Percentiles rank a stretch among this genome's conserved stretches.
These are phyloP conservation scores for Turritis glabra DNA, from an alignment of 345 rosid genomes.

Conservation along the genomic window DNA sequence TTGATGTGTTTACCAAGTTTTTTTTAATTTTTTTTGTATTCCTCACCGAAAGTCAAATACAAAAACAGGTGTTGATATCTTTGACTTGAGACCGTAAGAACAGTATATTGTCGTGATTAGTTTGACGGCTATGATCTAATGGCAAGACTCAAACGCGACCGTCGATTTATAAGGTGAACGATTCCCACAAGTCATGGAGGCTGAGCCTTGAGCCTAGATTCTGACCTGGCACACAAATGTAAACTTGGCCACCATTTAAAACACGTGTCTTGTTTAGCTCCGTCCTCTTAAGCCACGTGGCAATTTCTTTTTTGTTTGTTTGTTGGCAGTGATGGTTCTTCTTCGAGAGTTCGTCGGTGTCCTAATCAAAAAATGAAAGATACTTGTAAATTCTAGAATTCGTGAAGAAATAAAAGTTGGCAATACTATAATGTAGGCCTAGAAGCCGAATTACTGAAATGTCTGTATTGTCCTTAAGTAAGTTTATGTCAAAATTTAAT, in stretches of 20 bases:
- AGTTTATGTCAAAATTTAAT: too few relatives aligned
- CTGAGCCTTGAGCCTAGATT: background rate
- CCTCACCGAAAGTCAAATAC: constrained; percentile 25
- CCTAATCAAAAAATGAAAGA: constrained; percentile 18
- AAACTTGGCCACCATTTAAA: background rate
- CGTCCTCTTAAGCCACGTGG: constrained; percentile 19
- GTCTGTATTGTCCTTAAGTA: constrained; percentile 2
- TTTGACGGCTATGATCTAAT: constrained; percentile 1
- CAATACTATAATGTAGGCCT: too few relatives aligned
- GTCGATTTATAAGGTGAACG: constrained; percentile 3
- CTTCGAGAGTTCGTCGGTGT: constrained; percentile 30
- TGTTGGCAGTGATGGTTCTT: background rate
- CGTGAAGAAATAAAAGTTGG: constrained; percentile 5
- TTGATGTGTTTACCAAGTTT: constrained; percentile 1
- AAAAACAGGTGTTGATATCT: background rate
- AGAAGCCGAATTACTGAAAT: background rate
- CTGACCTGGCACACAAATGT: constrained; percentile 20
- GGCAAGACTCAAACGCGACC: background rate
- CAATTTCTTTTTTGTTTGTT: background rate
- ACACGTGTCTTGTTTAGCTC: constrained; percentile 23
- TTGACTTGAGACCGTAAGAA: constrained; percentile 11
- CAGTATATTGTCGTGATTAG: constrained; percentile 16
- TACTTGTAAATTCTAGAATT: too few relatives aligned
- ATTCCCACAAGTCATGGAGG: constrained; percentile 37
- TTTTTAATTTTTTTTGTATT: background rate